Evolutionary conservation across 306 rosid species (phyloP).

Genomic region (Lablab purpureus): DNA sequence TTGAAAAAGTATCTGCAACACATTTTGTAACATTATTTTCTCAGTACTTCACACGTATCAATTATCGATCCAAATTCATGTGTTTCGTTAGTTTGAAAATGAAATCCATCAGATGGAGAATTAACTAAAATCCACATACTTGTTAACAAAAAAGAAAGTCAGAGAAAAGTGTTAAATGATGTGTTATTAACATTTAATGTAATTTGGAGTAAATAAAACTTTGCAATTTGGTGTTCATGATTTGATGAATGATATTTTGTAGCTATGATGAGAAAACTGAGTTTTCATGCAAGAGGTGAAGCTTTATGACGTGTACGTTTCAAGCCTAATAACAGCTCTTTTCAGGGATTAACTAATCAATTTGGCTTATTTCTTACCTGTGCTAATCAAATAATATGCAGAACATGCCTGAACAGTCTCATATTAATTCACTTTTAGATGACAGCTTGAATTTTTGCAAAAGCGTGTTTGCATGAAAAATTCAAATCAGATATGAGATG

Average conservation of each 20-base stretch:
- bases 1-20: no score
- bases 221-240: not conserved
- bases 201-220: not conserved
- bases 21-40: no score
- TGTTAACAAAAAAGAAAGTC: no score
- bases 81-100: no score
- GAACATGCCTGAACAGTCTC: not conserved
- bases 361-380: not conserved
- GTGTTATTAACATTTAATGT: no score
- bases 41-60: no score
- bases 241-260: slow-evolving; percentile 1
- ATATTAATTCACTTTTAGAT: not conserved
- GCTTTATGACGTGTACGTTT: not conserved
- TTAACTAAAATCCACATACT: no score
- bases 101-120: no score
- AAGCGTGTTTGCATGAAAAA: not conserved
- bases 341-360: not conserved
- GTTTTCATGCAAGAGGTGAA: not conserved
- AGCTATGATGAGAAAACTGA: not conserved
- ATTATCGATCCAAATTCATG: no score
- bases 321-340: not conserved
- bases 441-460: not conserved
- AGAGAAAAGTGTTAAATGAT: no score
- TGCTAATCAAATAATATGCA: slow-evolving; percentile 16
- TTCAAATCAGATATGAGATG: not conserved